phyloP scores from a whole-genome alignment of 352 stramenopile species.

The Phytophthora megakarya region DNA sequence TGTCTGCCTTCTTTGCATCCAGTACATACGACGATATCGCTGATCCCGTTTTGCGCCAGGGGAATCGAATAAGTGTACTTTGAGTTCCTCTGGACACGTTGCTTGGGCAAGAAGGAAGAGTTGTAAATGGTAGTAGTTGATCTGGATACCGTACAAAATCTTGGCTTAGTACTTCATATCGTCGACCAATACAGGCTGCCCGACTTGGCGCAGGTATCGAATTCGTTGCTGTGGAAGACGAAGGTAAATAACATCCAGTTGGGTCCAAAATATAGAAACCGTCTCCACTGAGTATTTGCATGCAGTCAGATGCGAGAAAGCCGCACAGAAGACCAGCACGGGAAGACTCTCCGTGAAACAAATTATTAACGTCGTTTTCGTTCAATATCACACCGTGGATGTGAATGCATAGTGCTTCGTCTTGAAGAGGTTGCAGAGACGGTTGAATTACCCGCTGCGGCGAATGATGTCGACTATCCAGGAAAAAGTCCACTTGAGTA shows the following conservation, averaged over 20 bases:
- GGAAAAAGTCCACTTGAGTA: slow-evolving; percentile 67
- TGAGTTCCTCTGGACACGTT: slow-evolving; percentile 53
- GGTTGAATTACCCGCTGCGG: slow-evolving; percentile 72
- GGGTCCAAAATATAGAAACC: slow-evolving; percentile 82
- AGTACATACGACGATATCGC: slow-evolving; percentile 47
- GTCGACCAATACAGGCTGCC: slow-evolving; percentile 38
- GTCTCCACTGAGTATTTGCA: slow-evolving; percentile 81
- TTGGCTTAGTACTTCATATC: slow-evolving; percentile 65
- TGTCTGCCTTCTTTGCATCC: slow-evolving; percentile 29
- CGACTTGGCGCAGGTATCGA: slow-evolving; percentile 6
- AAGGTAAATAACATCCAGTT: slow-evolving; percentile 49
- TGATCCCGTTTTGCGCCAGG: slow-evolving; percentile 56
- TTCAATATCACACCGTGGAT: slow-evolving; percentile 64
- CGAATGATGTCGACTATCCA: slow-evolving; percentile 69
- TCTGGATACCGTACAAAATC: slow-evolving; percentile 76
- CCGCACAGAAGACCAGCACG: slow-evolving; percentile 59
- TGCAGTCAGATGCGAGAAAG: slow-evolving; percentile 73
- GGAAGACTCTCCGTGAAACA: slow-evolving; percentile 59
- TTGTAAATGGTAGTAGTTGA: slow-evolving; percentile 73
- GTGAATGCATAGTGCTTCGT: slow-evolving; percentile 73
- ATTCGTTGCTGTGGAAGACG: slow-evolving; percentile 21
- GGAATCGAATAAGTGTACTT: slow-evolving; percentile 76
- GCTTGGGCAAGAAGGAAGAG: slow-evolving; percentile 61
- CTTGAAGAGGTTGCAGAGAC: slow-evolving; percentile 72
- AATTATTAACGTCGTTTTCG: slow-evolving; percentile 52